These are phyloP conservation scores for Podila verticillata DNA, from an alignment of 192 early-diverging fungal species.

Conservation along the genomic window DNA sequence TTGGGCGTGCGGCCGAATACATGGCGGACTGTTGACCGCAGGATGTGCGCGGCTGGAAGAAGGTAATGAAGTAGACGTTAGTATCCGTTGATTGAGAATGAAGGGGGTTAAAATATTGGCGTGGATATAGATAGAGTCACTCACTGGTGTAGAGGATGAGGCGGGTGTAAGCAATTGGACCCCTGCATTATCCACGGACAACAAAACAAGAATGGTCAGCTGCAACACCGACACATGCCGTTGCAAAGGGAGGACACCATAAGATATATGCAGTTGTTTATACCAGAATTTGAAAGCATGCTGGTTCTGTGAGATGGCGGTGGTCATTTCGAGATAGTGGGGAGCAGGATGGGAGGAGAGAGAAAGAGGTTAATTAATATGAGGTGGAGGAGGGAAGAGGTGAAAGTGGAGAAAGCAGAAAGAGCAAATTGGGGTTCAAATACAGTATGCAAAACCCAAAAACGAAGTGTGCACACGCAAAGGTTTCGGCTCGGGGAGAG, in stretches of 20 bases:
- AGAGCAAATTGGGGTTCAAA: not conserved
- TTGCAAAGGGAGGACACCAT: not conserved
- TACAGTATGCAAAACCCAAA: not conserved
- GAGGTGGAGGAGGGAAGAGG: not conserved
- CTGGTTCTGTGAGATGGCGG: conserved; percentile 24
- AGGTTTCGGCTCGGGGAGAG: not conserved
- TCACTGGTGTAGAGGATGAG: conserved; percentile 36
- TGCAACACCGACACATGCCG: not conserved
- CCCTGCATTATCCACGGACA: conserved; percentile 6
- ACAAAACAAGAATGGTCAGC: not conserved
- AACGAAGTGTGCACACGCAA: not conserved
- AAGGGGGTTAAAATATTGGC: too few species aligned
- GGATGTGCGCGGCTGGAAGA: conserved; percentile 14
- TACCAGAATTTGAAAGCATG: conserved; percentile 37
- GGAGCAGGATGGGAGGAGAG: too few species aligned
- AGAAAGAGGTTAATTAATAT: not conserved
- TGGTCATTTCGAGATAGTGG: conserved; percentile 2
- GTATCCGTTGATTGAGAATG: not conserved
- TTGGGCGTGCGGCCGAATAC: conserved; percentile 35
- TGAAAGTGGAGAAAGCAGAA: not conserved
- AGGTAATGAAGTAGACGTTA: not conserved
- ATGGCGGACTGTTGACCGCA: conserved; percentile 29
- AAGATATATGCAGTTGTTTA: not conserved
- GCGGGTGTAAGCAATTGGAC: conserved; percentile 40
- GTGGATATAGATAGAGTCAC: not conserved